Base-by-base conservation (phyloP, 164 flowering plant genomes). In the Berberis vulgaris region DNA sequence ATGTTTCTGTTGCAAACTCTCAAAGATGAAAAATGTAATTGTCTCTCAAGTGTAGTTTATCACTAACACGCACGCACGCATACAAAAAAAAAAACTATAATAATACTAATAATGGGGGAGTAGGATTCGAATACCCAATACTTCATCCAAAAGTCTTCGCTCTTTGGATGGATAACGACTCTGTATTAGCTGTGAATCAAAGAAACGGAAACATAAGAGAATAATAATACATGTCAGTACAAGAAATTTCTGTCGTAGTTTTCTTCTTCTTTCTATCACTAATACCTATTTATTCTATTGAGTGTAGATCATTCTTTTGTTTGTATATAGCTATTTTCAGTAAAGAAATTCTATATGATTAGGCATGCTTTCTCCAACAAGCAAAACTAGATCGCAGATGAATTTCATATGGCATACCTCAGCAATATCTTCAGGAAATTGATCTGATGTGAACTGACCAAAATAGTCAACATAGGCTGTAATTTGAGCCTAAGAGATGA, bases 401-500 rank as follows among this genome's bases (percentile, higher is more conserved):
- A 61, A 49, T 42, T 53, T 54, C 12, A 9, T 38, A 39, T 46
- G 26, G n/a, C 64, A 65, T 88, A 93, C 98, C 97, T 93, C 98
- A 54, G 88, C 83, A 71, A 93, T 79, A 69, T 93, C 97, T 46
- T 90, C 97, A 46, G 97, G 86, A 69, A 93, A 93, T 38, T 78
- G 84, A 70, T 90, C 98, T 40, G 96, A 88, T 64, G 90, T 90
- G 76, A 88, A 93, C 71, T 93, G 98, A 54, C 89, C 91, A 68
- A 93, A 88, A 68, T 82, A 87, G 59, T 93, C 97, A 67, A 89
- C 98, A 77, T 90, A 93, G 7, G 98, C 97, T 69, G 81, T 82
- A 61, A 77, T 80, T 82, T 93, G 94, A 73, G 84, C 92, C 98
- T 93, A 63, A 10, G 44, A 46, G 49, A 49, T 66, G 60, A 13